Base-by-base conservation (phyloP, 2,329 filamentous ascomycete genomes). In the Hymenoscyphus scutula region DNA sequence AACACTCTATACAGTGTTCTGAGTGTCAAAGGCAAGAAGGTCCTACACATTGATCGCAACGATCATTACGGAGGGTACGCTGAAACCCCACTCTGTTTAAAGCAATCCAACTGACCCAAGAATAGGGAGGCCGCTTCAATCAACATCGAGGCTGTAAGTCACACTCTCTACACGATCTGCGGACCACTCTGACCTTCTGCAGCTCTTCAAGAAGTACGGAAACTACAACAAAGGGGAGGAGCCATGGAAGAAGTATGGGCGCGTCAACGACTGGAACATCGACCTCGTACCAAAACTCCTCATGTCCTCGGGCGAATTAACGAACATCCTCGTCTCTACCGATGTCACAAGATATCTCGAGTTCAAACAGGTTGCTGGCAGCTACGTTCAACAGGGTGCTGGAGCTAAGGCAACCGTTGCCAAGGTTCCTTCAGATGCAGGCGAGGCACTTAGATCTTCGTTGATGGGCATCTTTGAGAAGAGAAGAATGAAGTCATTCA, bases 381-480 rank as follows among this genome's bases (percentile, higher is more conserved):
- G 92, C 83, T 98, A 89, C 76, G 95, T 98, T 66, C 95, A 98
- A 80, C 93, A 97, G 78, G 90, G 91, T 67, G 77, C 84, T 65
- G 87, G 87, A n/a, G 69, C 85, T 69, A 95, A 92, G 81, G 92
- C 92, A 62, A 97, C 92, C 53, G 90, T 98, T 66, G 94, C 94
- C 74, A 99, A 98, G 84, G 95, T 99, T 45, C 95, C 95, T 57
- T 96, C 93, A 60, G 93, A 96, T 79, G 92, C 94, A 53, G 85
- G 81, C 61, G 95, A 99, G 81, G 92, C 95, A 67, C 84, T 98
- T 73, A 87, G 89, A 74, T 98, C 94, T 58, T 92, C 93, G 58
- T 82, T 99, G 73, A 97, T 99, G 92, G 95, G 95, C 63, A 83
- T 98, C 64, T 97, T 97, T 68, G 95, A 99, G 84, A 99, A 99